phyloP scores from a whole-genome alignment of 257 asterid species.

The Solanum clarkiae region DNA sequence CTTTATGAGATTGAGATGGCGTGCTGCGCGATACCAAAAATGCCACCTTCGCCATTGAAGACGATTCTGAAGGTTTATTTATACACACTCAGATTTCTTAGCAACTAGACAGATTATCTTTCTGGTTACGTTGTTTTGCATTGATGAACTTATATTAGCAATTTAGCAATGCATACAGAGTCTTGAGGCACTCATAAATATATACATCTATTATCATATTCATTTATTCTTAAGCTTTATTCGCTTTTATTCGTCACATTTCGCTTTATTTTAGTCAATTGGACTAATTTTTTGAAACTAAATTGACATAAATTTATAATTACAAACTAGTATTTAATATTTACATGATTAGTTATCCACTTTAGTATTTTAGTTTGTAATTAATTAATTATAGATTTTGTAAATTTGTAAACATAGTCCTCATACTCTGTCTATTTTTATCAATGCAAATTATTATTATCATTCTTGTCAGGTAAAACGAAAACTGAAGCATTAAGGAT shows the following conservation, averaged over 20 bases:
- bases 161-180: not conserved
- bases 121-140: not conserved
- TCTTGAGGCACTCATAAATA: not conserved
- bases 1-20: not conserved
- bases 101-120: not conserved
- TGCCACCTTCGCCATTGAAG: not conserved
- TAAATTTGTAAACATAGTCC: no score
- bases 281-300: not conserved
- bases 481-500: no score
- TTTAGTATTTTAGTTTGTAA: no score
- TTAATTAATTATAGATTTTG: no score
- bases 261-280: accelerated
- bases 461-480: no score
- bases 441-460: no score
- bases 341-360: no score
- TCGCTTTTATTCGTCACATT: not conserved
- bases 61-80: not conserved
- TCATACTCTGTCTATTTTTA: no score
- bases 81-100: not conserved
- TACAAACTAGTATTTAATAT: no score
- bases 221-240: accelerated
- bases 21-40: not conserved
- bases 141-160: not conserved
- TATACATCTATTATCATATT: not conserved
- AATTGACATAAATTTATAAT: not conserved